Percentiles rank a stretch among this genome's conserved stretches.
Conservation (phyloP, 2,329 filamentous ascomycete genomes). For the Didymella sp. region DNA sequence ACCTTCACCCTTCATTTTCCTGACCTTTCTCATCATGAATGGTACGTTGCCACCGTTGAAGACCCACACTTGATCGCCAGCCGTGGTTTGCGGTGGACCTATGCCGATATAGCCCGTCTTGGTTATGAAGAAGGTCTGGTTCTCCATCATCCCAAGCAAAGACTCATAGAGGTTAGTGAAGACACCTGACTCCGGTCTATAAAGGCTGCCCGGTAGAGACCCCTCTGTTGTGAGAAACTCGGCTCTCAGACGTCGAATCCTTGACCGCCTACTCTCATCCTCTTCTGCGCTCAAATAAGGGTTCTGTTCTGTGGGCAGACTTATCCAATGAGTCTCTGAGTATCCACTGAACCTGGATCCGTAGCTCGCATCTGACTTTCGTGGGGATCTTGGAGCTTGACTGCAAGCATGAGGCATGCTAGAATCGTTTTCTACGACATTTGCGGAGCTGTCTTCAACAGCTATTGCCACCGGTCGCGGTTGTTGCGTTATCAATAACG, state of each 20-base stretch:
- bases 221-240: background rate
- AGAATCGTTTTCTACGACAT: no score
- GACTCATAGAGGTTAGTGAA: slow-evolving; percentile 6
- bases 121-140: slow-evolving; percentile 22
- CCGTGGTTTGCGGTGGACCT: slow-evolving; percentile 7
- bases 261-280: background rate
- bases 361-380: background rate
- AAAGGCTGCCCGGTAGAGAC: background rate
- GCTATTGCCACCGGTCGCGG: background rate
- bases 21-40: slow-evolving; percentile 13
- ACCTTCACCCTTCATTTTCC: background rate
- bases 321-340: background rate
- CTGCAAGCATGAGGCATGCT: no score
- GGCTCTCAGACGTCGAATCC: background rate
- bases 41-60: slow-evolving; percentile 20
- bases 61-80: slow-evolving; percentile 19
- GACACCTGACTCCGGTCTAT: background rate
- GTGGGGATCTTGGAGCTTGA: background rate
- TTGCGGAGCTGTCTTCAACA: background rate
- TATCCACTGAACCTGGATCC: background rate
- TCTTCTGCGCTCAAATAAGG: background rate
- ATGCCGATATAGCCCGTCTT: slow-evolving; percentile 21
- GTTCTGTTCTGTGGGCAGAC: background rate
- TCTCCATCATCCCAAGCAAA: slow-evolving; percentile 15
- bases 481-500: background rate